Base-by-base conservation (phyloP, 768 basidiomycete species). In the Galerina sulciceps region DNA sequence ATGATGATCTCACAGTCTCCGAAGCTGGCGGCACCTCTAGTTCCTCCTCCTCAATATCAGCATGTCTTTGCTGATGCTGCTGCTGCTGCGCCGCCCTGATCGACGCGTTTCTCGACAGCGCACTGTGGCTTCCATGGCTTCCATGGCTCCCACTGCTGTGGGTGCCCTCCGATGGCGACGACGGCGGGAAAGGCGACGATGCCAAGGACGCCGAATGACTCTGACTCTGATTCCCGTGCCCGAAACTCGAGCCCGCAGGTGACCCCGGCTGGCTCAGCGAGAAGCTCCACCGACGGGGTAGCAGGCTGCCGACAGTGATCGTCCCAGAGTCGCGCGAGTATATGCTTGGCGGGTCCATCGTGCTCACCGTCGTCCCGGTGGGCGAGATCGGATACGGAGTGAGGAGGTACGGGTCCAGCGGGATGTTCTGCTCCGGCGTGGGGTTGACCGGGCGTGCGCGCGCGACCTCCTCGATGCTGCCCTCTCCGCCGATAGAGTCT, bases 331-430 rank as follows among this genome's bases (percentile, higher is more conserved):
- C 71, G 54, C 70, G 64, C 15, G 75, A 71, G 59, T 70, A 71
- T 9, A 69, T 26, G 41, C 74, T 75, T 3, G 69, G 74, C 14
- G 69, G 65, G 23, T 72, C 71, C 57, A 70, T 66, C 13, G 49
- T 69, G 31, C 67, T 69, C 15, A 69, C 64, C 18, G 70, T 72
- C 20, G 74, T 70, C 22, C 66, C 72, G 17, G 76, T 79, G 3
- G 81, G 78, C 18, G 80, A 79, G 9, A 81, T 73, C 10, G 80
- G 80, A 62, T 80, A 82, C 2, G 82, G 75, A 34, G 78, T 76
- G 23, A 78, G 74, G 53, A 81, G 56, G 26, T 71, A 54, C 1
- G 79, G 73, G 57, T 83, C 79, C 5, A 80, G 66, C 0, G 71
- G 71, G 10, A 74, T 53, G 49, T 76, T 79, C 38, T 76, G 75